Base-by-base conservation (phyloP, 2,329 filamentous ascomycete genomes). In the Eutypella sp. region DNA sequence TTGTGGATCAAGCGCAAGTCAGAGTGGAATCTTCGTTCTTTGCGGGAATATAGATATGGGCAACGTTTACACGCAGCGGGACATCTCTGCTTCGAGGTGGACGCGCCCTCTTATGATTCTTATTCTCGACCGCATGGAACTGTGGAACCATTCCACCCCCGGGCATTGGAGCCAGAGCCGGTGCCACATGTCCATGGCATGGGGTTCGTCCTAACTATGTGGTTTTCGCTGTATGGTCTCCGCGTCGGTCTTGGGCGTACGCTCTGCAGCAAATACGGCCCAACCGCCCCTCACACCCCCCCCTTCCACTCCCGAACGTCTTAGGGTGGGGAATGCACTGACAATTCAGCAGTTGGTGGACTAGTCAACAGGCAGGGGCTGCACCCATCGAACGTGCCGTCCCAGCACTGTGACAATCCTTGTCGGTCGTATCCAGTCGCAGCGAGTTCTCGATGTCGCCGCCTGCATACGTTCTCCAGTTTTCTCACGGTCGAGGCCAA, bases 181-280 rank as follows among this genome's bases (percentile, higher is more conserved):
- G 18, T 37, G 41, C 51, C 49, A 50, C 47, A 46, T 51, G 44
- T 25, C 45, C 39, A 48, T 41, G 50, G 50, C 50, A 47, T 54
- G 50, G 50, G 41, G 42, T 45, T 45, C 42, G 39, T 44, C 27
- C 45, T 46, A 45, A 42, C 39, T 50, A 54, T 54, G 51, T 54
- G 51, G 51, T 50, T 48, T 27, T 42, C 43, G 27, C 39, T 54
- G 51, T 52, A 54, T 54, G 51, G 51, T 44, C 46, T 44, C 39
- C 41, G 45, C 33, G 42, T 47, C 39, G 37, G 19, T 42, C 36
- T 49, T 39, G 36, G 36, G 36, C 36, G 20, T 24, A 24, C 13
- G 4, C 8, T 39, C 36, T 39, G 36, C 36, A 24, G 36, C 36
- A 39, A 39, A 39, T 39, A 39, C 36, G 13, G 36, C 36, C 36